A percentile compares a stretch with the other conserved stretches of the same genome.
These are phyloP conservation scores for Fusarium sterilihyphosum DNA, from an alignment of 2,329 filamentous ascomycete species.

Conservation along the genomic window DNA sequence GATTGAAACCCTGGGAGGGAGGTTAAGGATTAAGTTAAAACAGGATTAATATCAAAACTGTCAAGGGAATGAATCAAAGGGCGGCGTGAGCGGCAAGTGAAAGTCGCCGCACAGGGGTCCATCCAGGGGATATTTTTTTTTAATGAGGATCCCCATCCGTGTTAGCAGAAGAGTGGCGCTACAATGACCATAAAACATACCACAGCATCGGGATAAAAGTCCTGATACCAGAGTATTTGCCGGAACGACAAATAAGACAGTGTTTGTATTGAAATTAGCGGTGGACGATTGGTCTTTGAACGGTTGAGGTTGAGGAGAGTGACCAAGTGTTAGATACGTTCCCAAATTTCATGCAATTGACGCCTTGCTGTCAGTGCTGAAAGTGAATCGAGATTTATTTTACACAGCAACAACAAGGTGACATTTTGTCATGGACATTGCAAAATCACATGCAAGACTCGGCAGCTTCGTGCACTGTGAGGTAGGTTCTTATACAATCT, in stretches of 20 bases:
- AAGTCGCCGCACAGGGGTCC: constrained; percentile 39
- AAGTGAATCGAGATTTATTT: constrained; percentile 8
- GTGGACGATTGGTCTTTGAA: constrained; percentile 3
- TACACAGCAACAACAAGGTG: not conserved
- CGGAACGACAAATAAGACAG: constrained; percentile 14
- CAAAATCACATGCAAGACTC: not conserved
- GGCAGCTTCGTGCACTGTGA: not conserved
- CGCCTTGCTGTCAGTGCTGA: not conserved
- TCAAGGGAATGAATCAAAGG: constrained; percentile 22
- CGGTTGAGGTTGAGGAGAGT: not conserved
- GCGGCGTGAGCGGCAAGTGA: constrained; percentile 27
- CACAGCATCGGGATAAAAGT: constrained; percentile 28
- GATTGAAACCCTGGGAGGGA: constrained; percentile 15
- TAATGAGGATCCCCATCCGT: constrained; percentile 46
- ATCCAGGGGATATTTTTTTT: constrained; percentile 41
- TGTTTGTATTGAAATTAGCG: constrained; percentile 29
- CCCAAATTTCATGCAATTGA: not conserved
- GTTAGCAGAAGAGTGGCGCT: constrained; percentile 42
- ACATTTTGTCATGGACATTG: not conserved
- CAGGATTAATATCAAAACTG: constrained; percentile 26
- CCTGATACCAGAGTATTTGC: constrained; percentile 22
- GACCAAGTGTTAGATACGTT: not conserved
- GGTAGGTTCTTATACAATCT: not conserved
- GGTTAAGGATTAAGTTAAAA: not conserved
- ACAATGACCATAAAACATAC: constrained; percentile 44